Conservation (phyloP, 2,329 filamentous ascomycete species). For the Colletotrichum sp. region DNA sequence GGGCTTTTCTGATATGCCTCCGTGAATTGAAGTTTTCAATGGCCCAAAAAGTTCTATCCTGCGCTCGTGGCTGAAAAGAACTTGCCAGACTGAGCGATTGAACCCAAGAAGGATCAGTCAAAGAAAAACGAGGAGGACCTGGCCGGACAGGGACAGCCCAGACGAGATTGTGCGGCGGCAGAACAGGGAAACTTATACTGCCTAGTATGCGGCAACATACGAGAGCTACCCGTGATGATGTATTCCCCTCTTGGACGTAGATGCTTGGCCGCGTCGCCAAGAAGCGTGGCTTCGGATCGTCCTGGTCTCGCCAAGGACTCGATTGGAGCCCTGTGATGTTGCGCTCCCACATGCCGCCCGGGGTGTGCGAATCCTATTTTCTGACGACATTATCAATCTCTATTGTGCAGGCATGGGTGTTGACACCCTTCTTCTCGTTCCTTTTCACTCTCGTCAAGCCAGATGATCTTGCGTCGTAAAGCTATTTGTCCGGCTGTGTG, state of each 20-base stretch:
- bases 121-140: neutral
- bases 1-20: neutral
- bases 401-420: neutral
- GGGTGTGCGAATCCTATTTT: neutral
- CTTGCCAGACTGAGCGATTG: neutral
- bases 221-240: neutral
- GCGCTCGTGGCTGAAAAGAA: neutral
- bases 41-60: neutral
- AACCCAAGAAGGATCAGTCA: neutral
- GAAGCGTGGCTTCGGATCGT: conserved; percentile 19
- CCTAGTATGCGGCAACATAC: neutral
- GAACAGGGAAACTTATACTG: conserved; percentile 4
- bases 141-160: neutral
- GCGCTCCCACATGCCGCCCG: conserved; percentile 13
- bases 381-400: conserved; percentile 14
- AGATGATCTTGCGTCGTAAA: neutral
- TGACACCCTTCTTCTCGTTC: neutral
- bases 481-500: neutral
- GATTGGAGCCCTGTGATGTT: conserved; percentile 10
- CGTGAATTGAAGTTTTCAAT: neutral
- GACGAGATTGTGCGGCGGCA: neutral
- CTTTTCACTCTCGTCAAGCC: neutral
- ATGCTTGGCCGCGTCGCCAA: conserved; percentile 20
- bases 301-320: conserved; percentile 14
- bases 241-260: conserved; percentile 13